A percentile compares a stretch with the other conserved stretches of the same genome.
Conservation (phyloP, 306 rosid genomes). For the Mimosa bimucronata region DNA sequence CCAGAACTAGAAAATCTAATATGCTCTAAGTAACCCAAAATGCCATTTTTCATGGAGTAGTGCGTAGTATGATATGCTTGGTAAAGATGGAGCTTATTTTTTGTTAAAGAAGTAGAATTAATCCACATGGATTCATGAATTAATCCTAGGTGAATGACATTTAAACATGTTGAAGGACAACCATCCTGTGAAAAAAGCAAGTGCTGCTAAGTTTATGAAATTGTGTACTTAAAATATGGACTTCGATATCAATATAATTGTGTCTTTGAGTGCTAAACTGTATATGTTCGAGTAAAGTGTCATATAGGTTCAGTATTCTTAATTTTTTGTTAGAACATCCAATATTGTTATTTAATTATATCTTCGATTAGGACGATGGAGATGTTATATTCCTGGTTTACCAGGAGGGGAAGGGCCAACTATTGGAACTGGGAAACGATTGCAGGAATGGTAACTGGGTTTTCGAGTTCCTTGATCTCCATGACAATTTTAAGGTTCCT, state of each 20-base stretch:
- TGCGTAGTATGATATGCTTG: not conserved
- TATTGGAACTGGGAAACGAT: constrained; percentile 74
- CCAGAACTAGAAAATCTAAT: not conserved
- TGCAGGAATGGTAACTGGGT: constrained; percentile 65
- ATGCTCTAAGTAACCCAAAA: not conserved
- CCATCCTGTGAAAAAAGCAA: constrained; percentile 5
- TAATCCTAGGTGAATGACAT: constrained; percentile 3
- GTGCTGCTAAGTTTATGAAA: constrained; percentile 13
- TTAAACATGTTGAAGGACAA: not conserved
- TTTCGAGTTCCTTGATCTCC: constrained; percentile 69
- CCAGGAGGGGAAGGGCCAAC: constrained; percentile 40
- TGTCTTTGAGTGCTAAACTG: not conserved
- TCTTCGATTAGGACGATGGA: constrained; percentile 61
- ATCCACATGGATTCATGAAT: not conserved
- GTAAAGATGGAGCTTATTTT: not conserved
- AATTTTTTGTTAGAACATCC: not conserved
- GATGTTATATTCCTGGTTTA: constrained; percentile 57
- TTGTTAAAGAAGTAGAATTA: not conserved
- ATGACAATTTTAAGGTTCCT: constrained; percentile 52
- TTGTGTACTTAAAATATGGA: not conserved
- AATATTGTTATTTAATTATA: not conserved
- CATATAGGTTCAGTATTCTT: constrained; percentile 3
- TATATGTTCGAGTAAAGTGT: constrained; percentile 11
- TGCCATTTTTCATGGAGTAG: not conserved
- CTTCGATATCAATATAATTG: not conserved